Base-by-base conservation (phyloP, 1,284 basidiomycete species). In the Pisolithus thermaeus region DNA sequence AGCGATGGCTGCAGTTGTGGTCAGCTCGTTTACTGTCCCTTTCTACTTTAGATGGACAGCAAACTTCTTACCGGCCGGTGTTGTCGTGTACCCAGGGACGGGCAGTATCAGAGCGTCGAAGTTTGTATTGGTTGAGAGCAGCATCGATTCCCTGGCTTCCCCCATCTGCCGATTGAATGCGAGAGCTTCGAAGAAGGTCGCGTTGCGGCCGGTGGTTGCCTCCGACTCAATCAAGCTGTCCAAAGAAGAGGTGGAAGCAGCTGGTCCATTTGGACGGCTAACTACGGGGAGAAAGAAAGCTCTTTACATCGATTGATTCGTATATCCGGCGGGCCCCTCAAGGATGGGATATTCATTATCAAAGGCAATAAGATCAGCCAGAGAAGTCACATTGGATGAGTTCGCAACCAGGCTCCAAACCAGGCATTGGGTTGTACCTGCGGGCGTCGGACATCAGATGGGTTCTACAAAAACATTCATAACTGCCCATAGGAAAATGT, bases 101-200 rank as follows among this genome's bases (percentile, higher is more conserved):
- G 82, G 83, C 14, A 83, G 67, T 7, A 84, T 67, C 9, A 85
- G 67, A 0, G 82, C 83, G 56, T 85, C 81, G 0, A 84, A 67
- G 0, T 77, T 20, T 71, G 58, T 76, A 69, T 46, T 59, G 58
- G 51, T 77, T 63, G 25, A 85, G 61, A 0, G 74, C 77, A 18
- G 75, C 79, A 56, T 84, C 81, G 37, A 85, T 85, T 2, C 82
- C 82, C 20, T 72, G 63, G 5, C 74, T 77, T 4, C 66, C 70
- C 0, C 81, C 81, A 12, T 81, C 78, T 22, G 18, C 18, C 18
- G 72, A 68, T 60, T 83, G 71, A 37, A 70, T 0, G 75, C 74
- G 3, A 84, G 70, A 0, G 80, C 72, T 22, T 70, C 59, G 56
- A 76, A 77, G 60, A 73, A 84, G 0, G 73, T 62, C 6, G 71